Evolutionary conservation across 1,284 basidiomycete genomes (phyloP), one percentile per base, ranked within the genome.

Genomic region (Marasmius oreades): DNA sequence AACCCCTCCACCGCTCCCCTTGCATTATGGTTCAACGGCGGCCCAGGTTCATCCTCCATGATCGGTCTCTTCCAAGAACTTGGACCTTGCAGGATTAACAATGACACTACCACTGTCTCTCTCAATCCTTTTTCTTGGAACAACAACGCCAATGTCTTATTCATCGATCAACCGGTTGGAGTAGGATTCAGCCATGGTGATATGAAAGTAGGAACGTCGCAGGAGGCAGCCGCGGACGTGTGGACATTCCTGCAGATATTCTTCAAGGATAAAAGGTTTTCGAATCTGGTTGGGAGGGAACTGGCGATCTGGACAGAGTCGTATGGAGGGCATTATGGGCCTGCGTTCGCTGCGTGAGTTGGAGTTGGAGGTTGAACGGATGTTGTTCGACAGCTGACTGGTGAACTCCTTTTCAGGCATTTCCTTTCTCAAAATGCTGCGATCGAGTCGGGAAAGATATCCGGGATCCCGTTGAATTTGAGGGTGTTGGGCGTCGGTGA

Each of bases 161-260:
- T 75, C 65, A 76, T 85, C 58, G 82, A 84, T 62, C 82, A 88
- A 65, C 86, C 86, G 1, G 77, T 84, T 34, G 82, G 82, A 14
- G 77, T 79, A 33, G 84, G 84, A n/a, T 86, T 83, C 70, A 85
- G 83, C 0, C 76, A 84, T 63, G 82, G 83, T n/a, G 70, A 70
- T 8, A 64, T 72, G 37, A 73, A 68, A 4, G 80, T 83, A 23
- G 73, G 76, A 11, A 83, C 79, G 5, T 80, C 81, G 5, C 71
- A 77, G 53, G 66, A 78, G 58, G 84, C 83, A 6, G 84, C 83
- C 0, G 67, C 71, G 10, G 83, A 83, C 61, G 70, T 85, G 8
- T 89, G 83, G 80, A 74, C 71, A 42, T 85, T 88, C 66, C 67
- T 90, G 53, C 86, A 89, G 67, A 81, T 87, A 18, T 87, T 86